Conservation (phyloP, 805 yeast genomes). For the Pichia ethanolica region DNA sequence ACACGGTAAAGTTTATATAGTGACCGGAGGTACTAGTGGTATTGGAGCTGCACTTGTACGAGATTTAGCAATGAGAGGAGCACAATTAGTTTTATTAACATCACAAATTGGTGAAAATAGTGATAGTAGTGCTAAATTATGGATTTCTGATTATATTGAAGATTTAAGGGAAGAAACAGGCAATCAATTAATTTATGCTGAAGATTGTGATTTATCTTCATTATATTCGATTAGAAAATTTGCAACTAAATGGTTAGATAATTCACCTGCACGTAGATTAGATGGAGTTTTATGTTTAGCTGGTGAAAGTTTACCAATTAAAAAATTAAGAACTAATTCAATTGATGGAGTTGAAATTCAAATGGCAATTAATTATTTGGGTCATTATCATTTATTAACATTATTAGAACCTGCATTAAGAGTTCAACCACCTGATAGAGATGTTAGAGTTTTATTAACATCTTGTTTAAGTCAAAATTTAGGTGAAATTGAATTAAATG, state of each 20-base stretch:
- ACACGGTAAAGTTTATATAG: slow-evolving; percentile 78
- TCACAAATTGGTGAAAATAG: slow-evolving; percentile 42
- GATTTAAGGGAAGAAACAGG: slow-evolving; percentile 64
- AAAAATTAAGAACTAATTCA: slow-evolving; percentile 55
- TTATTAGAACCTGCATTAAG: slow-evolving; percentile 76
- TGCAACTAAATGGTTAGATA: slow-evolving; percentile 92
- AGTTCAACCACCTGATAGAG: slow-evolving; percentile 91
- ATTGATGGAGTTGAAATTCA: slow-evolving; percentile 84
- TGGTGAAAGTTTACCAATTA: slow-evolving; percentile 69
- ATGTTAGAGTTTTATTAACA: slow-evolving; percentile 74
- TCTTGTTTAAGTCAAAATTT: slow-evolving; percentile 72
- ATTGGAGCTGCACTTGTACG: slow-evolving; percentile 70
- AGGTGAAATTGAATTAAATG: slow-evolving; percentile 56
- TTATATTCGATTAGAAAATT: slow-evolving; percentile 74
- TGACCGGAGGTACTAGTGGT: slow-evolving; percentile 94
- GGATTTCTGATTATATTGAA: slow-evolving; percentile 74
- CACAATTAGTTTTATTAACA: slow-evolving; percentile 73
- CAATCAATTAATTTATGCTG: slow-evolving; percentile 82
- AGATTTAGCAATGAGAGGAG: slow-evolving; percentile 75
- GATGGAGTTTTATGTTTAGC: slow-evolving; percentile 91
- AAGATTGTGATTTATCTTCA: slow-evolving; percentile 72
- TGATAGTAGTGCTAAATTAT: slow-evolving; percentile 31
- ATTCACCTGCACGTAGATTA: slow-evolving; percentile 79
- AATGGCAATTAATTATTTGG: slow-evolving; percentile 73
- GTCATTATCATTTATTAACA: slow-evolving; percentile 74